These are phyloP conservation scores for Populus hybrid DNA, from an alignment of 441 rosid species.

Conservation along the genomic window DNA sequence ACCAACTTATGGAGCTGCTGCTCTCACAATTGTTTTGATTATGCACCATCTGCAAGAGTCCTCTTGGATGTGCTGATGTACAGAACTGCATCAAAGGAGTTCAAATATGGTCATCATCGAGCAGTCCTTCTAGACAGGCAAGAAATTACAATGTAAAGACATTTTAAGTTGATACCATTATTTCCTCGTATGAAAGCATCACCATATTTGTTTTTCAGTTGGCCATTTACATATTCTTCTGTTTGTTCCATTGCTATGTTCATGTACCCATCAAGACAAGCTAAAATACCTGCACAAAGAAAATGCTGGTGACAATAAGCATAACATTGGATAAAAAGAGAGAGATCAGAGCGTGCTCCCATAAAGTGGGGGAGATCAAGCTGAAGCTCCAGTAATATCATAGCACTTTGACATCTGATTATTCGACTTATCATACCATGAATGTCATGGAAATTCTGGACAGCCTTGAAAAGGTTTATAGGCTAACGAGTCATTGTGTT, in stretches of 20 bases:
- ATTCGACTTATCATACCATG: not conserved
- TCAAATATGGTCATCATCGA: not conserved
- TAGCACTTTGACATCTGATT: not conserved
- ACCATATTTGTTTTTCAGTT: slow-evolving; percentile 72
- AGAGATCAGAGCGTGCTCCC: not conserved
- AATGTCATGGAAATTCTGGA: too few species aligned
- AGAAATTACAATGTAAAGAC: not conserved
- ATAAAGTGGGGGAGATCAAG: not conserved
- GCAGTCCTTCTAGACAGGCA: not conserved
- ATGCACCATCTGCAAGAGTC: slow-evolving; percentile 66
- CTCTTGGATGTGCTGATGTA: slow-evolving; percentile 68
- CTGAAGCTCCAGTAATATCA: not conserved
- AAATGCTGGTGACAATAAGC: not conserved
- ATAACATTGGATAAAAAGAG: not conserved
- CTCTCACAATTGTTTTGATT: slow-evolving; percentile 7
- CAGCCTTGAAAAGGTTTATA: not conserved
- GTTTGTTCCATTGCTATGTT: slow-evolving; percentile 92
- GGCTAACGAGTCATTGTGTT: not conserved
- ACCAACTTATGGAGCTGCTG: not conserved
- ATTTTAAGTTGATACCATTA: slow-evolving; percentile 38
- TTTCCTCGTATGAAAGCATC: slow-evolving; percentile 95
- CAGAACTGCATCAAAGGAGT: slow-evolving; percentile 46
- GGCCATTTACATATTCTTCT: slow-evolving; percentile 67
- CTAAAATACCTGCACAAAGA: slow-evolving; percentile 55
- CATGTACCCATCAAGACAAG: slow-evolving; percentile 89